Base-by-base conservation (phyloP, 164 flowering plant species). In the Buxus sempervirens region DNA sequence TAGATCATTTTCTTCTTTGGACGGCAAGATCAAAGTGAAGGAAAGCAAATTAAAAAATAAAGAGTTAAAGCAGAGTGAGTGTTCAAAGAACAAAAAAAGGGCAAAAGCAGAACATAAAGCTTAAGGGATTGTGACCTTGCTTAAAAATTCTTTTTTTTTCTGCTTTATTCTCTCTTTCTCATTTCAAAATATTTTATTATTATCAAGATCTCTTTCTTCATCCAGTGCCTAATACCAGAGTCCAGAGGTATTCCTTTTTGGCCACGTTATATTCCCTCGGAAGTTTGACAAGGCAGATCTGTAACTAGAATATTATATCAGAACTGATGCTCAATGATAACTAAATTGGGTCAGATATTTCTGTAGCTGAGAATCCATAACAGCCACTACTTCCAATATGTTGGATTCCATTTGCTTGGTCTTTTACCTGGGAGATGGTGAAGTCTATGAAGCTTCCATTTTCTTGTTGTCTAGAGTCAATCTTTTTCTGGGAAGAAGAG, bases 101-200 rank as follows among this genome's bases (percentile, higher is more conserved):
- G 80, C 51, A 63, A 74, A 78, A 74, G 71, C 71, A 70, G 36
- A 51, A 49, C 42, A 55, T 42, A 74, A 74, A 63, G 60, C 60
- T 75, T 53, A 72, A 62, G 65, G 70, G 65, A 53, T 57, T 51
- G 74, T 69, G 63, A 56, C 65, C 73, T 72, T 72, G 55, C 63
- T 27, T 57, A 78, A 69, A 78, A 76, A 72, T 75, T 74, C 74
- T 75, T 78, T 77, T 32, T n/a, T 61, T 28, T 0, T 21, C 25
- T 57, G 64, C 67, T 21, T 65, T 75, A 75, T 75, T 75, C 78
- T 67, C 70, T 20, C 18, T 45, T 76, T 67, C 67, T 20, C 18
- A 1, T 15, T 45, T 45, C 18, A 45, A 10, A 5, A 5, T 45
- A 45, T 1, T 45, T 45, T 10, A 10, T 45, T 45, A 45, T 45